A percentile compares a stretch with the other conserved stretches of the same genome.
phyloP scores from a whole-genome alignment of 2,329 filamentous ascomycete genomes.

The Macroventuria anomochaeta region DNA sequence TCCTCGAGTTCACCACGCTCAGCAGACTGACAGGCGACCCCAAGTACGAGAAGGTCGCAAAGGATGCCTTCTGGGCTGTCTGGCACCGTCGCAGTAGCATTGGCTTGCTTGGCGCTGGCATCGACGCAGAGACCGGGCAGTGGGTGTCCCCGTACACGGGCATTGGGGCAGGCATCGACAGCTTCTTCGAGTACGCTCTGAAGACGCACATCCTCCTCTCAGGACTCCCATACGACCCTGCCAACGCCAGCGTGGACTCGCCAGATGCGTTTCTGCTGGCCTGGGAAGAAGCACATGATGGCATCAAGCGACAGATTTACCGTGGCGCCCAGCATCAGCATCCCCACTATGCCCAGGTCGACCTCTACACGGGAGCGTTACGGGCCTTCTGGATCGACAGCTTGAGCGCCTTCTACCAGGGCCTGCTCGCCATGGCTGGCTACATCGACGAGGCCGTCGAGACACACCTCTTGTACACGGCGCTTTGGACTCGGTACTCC shows the following conservation, averaged over 20 bases:
- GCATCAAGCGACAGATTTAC: slow-evolving; percentile 91
- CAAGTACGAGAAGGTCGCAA: slow-evolving; percentile 88
- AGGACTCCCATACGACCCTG: slow-evolving; percentile 59
- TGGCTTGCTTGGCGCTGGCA: slow-evolving; percentile 86
- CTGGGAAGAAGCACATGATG: slow-evolving; percentile 85
- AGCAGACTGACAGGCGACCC: slow-evolving; percentile 85
- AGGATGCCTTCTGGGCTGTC: slow-evolving; percentile 96
- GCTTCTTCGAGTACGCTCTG: slow-evolving; percentile 97
- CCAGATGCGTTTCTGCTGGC: slow-evolving; percentile 79
- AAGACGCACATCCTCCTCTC: slow-evolving; percentile 93
- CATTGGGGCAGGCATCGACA: slow-evolving; percentile 95
- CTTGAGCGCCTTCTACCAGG: slow-evolving; percentile 92
- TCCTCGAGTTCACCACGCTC: slow-evolving; percentile 90
- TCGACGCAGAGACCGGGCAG: slow-evolving; percentile 87
- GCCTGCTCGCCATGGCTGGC: slow-evolving; percentile 82
- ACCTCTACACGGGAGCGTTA: slow-evolving; percentile 84
- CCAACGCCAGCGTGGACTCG: slow-evolving; percentile 67
- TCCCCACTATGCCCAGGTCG: slow-evolving; percentile 91
- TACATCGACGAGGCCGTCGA: slow-evolving; percentile 90
- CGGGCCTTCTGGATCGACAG: slow-evolving; percentile 96
- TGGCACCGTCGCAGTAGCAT: slow-evolving; percentile 87
- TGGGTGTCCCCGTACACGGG: slow-evolving; percentile 92
- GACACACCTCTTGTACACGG: slow-evolving; percentile 87
- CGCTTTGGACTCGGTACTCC: slow-evolving; percentile 93
- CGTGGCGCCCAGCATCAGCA: slow-evolving; percentile 76